Evolutionary conservation across 352 stramenopile genomes (phyloP), one percentile per base, ranked within the genome.

Genomic region (Blastocystis sp.): DNA sequence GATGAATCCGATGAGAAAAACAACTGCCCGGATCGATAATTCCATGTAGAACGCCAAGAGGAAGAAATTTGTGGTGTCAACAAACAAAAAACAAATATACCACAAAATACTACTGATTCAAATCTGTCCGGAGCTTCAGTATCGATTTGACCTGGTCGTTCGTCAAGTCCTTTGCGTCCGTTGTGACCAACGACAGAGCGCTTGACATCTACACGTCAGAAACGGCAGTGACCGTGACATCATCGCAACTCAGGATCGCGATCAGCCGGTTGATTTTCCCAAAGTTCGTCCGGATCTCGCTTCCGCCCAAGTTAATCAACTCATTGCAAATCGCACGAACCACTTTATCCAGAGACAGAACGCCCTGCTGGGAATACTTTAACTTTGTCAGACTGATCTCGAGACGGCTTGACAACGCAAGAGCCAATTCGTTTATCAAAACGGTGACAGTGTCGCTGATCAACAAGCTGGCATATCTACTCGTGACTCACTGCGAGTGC

Each of bases 201-300:
- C 70, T 81, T 64, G 70, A 41, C 47, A 81, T 16, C 70, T 81
- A 64, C 45, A 4, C 6, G 18, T 64, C 39, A 81, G 11, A 30
- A 9, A 8, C 20, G 2, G 7, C 13, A 6, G 7, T 26, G 18
- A 34, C 26, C 30, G 5, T 39, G 26, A 81, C 70, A 34, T 81
- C 70, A 64, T 81, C 70, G 34, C 70, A 81, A 64, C 70, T 81
- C 54, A 81, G 70, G 34, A 81, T 63, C 20, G 70, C 70, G 16
- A 81, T 66, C n/a, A 81, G 37, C 13, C 13, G 37, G 41, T 81
- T 81, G 18, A 65, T 53, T 18, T 65, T 64, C 5, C 39, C 50
- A 37, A 81, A 81, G 24, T 65, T 66, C 11, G 70, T 81, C 13
- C 70, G 70, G 41, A 81, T 81, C 39, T 81, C 70, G 54, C 70